Percentiles rank a stretch among this genome's conserved stretches.
phyloP scores from a whole-genome alignment of 768 basidiomycete genomes.

The Boletus reticulatus region DNA sequence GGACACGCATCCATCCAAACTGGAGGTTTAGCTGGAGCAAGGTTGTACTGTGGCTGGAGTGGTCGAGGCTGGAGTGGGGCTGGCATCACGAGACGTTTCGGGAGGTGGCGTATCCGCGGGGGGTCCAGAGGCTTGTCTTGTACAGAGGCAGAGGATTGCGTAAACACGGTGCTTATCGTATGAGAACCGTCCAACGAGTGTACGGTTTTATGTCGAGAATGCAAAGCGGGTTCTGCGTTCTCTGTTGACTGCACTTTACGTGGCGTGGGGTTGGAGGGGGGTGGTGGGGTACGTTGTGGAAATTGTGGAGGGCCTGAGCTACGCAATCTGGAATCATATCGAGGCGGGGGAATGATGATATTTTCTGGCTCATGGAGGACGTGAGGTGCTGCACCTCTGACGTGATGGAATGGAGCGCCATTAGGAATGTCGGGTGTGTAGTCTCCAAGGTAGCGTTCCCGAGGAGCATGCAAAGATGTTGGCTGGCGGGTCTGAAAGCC shows the following conservation, averaged over 20 bases:
- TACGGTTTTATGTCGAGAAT: conserved; percentile 7
- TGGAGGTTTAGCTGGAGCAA: conserved; percentile 1
- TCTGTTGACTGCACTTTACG: conserved; percentile 4
- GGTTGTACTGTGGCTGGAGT: conserved; percentile 13
- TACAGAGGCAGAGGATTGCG: conserved; percentile 4
- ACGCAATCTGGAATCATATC: conserved; percentile 14
- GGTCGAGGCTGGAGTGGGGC: conserved; percentile 51
- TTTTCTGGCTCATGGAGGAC: conserved; percentile 10
- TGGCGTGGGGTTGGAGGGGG: not conserved
- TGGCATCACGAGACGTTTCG: conserved; percentile 74
- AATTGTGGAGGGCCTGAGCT: conserved; percentile 8
- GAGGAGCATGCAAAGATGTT: conserved; percentile 13
- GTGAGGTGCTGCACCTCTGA: conserved; percentile 13
- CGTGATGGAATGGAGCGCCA: conserved; percentile 4
- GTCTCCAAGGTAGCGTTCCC: conserved; percentile 9
- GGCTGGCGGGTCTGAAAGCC: conserved; percentile 1
- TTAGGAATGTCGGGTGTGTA: conserved; percentile 6
- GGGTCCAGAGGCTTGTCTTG: conserved; percentile 12
- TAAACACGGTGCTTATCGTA: not conserved
- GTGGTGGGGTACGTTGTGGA: conserved; percentile 3
- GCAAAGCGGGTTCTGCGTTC: not conserved
- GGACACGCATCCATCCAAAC: conserved; percentile 4
- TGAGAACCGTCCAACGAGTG: conserved; percentile 10
- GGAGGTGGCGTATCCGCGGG: conserved; percentile 40
- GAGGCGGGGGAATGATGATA: conserved; percentile 22